A percentile compares a stretch with the other conserved stretches of the same genome.
phyloP scores from a whole-genome alignment of 495 filamentous ascomycete species.

The Lineolata rhizophorae region DNA sequence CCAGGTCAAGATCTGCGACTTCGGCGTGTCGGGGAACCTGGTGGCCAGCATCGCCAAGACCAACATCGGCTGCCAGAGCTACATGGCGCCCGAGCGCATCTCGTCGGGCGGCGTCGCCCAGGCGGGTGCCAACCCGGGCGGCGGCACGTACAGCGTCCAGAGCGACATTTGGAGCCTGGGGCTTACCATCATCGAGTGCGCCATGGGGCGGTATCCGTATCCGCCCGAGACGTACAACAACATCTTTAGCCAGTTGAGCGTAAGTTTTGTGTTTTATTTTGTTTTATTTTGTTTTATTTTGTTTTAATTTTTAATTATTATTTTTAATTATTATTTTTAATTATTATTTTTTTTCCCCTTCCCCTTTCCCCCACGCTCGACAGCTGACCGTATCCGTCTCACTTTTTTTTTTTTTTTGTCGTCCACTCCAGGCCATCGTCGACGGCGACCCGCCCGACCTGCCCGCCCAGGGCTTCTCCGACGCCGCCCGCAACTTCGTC shows the following conservation, averaged over 20 bases:
- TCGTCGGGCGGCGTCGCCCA: conserved; percentile 65
- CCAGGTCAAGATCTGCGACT: conserved; percentile 96
- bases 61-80: conserved; percentile 97
- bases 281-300: not conserved
- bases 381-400: no score
- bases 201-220: conserved; percentile 87
- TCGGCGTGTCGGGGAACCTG: conserved; percentile 89
- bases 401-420: not conserved
- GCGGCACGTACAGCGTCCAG: conserved; percentile 90
- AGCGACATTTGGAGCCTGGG: conserved; percentile 97
- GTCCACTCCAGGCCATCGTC: conserved; percentile 59
- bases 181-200: conserved; percentile 89
- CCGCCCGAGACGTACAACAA: conserved; percentile 96
- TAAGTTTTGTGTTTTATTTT: conserved; percentile 28
- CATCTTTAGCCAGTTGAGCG: conserved; percentile 92
- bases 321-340: no score
- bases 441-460: conserved; percentile 83
- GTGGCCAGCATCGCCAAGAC: conserved; percentile 97
- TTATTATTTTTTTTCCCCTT: no score
- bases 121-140: conserved; percentile 40
- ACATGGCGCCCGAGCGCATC: conserved; percentile 97
- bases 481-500: conserved; percentile 70
- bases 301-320: no score
- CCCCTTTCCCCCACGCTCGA: no score
- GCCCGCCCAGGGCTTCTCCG: conserved; percentile 53